A percentile compares a stretch with the other conserved stretches of the same genome.
phyloP scores from a whole-genome alignment of 495 filamentous ascomycete genomes.

The Rhypophila decipiens region DNA sequence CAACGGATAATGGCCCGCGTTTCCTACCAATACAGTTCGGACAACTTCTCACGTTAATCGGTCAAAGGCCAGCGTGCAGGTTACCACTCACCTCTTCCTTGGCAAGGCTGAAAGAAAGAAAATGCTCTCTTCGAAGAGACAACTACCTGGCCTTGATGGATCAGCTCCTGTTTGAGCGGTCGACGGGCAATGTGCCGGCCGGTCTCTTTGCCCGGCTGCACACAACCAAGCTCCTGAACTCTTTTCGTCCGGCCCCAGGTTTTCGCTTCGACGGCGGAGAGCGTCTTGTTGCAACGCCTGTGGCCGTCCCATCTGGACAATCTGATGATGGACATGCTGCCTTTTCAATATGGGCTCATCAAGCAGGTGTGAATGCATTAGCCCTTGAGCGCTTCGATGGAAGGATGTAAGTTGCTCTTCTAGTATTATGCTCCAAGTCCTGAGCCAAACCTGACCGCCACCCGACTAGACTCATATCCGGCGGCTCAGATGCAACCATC shows the following conservation, averaged over 20 bases:
- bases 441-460: not conserved
- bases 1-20: not conserved
- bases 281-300: conserved; percentile 18
- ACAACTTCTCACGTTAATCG: no score
- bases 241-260: conserved; percentile 54
- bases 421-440: not conserved
- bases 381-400: conserved; percentile 73
- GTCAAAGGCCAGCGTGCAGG: no score
- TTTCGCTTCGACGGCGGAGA: conserved; percentile 62
- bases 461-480: conserved; percentile 64
- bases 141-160: no score
- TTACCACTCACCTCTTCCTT: not conserved
- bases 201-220: conserved; percentile 57
- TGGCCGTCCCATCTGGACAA: no score
- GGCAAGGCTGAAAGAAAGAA: no score
- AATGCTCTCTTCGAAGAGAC: not conserved
- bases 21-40: no score
- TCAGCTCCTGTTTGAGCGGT: conserved; percentile 62
- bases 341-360: conserved; percentile 52
- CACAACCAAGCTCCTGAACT: conserved; percentile 47
- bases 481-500: conserved; percentile 72
- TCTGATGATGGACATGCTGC: no score
- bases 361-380: conserved; percentile 67
- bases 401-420: conserved; percentile 54
- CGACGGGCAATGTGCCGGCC: conserved; percentile 56